These are phyloP conservation scores for Tremella mesenterica DNA, from an alignment of 768 basidiomycete species.

Conservation along the genomic window DNA sequence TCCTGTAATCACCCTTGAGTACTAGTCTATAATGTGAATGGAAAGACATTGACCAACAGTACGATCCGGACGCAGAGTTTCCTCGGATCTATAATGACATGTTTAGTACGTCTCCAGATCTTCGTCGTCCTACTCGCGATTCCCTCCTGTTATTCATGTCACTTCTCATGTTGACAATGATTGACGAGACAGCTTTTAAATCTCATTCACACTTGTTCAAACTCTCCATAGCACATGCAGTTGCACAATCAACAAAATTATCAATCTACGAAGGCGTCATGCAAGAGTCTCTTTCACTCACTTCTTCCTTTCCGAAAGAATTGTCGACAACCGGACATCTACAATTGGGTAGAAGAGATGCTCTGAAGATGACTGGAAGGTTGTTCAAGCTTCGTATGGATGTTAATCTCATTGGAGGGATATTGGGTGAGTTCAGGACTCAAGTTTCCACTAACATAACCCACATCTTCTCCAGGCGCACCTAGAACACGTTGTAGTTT, in stretches of 20 bases:
- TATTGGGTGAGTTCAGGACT: constrained; percentile 53
- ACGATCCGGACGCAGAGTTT: constrained; percentile 71
- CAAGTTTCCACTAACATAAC: too few relatives aligned
- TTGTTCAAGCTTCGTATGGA: constrained; percentile 82
- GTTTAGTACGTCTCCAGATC: constrained; percentile 87
- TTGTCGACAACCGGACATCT: constrained; percentile 70
- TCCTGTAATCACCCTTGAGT: not conserved
- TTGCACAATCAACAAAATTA: constrained; percentile 87
- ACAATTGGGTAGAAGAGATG: constrained; percentile 66
- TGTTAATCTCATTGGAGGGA: constrained; percentile 83
- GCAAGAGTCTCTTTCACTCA: constrained; percentile 67
- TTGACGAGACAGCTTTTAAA: constrained; percentile 61
- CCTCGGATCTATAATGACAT: constrained; percentile 94
- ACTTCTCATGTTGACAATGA: not conserved
- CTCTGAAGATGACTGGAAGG: constrained; percentile 73
- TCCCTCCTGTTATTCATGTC: too few relatives aligned
- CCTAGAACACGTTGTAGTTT: too few relatives aligned
- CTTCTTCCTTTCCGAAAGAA: constrained; percentile 72
- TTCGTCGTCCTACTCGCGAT: too few relatives aligned
- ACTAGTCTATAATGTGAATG: too few relatives aligned
- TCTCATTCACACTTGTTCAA: constrained; percentile 58
- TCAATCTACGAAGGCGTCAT: constrained; percentile 76
- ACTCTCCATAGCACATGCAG: constrained; percentile 85
- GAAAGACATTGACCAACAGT: constrained; percentile 49
- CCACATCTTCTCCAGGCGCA: too few relatives aligned